These are phyloP conservation scores for Colletotrichum incanum DNA, from an alignment of 2,329 filamentous ascomycete genomes.

Conservation along the genomic window DNA sequence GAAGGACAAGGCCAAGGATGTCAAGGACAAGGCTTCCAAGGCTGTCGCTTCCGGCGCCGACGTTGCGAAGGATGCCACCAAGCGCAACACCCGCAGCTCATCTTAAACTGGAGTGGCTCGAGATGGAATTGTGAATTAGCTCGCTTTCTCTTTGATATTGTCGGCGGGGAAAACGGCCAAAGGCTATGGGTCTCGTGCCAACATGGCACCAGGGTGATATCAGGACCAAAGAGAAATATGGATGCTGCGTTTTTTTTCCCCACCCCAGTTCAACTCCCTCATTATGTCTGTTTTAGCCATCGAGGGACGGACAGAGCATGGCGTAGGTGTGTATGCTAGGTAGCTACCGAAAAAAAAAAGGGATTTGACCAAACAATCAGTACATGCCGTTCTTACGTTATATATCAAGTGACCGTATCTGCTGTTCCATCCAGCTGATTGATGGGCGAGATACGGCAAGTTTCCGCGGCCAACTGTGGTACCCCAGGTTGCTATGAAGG, in stretches of 20 bases:
- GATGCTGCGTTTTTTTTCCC: conserved; percentile 33
- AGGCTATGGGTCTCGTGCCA: conserved; percentile 24
- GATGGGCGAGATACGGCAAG: not conserved
- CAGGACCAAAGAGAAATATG: conserved; percentile 20
- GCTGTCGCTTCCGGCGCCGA: conserved; percentile 75
- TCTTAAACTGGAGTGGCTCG: conserved; percentile 56
- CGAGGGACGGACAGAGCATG: conserved; percentile 38
- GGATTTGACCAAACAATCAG: conserved; percentile 25
- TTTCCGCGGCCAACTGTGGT: conserved; percentile 12
- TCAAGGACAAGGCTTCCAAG: conserved; percentile 80
- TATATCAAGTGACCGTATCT: not conserved
- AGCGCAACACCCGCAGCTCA: conserved; percentile 72
- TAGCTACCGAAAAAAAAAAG: conserved; percentile 23
- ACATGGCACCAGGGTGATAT: conserved; percentile 14
- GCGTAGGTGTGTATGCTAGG: conserved; percentile 42
- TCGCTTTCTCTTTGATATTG: conserved; percentile 36
- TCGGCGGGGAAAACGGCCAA: conserved; percentile 18
- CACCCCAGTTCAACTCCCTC: conserved; percentile 29
- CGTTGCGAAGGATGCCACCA: conserved; percentile 81
- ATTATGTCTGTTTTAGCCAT: conserved; percentile 38
- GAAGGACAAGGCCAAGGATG: conserved; percentile 82
- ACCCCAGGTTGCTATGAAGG: not conserved
- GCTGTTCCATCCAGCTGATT: not conserved
- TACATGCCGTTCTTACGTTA: not conserved
- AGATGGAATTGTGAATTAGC: conserved; percentile 35